phyloP scores from a whole-genome alignment of 208 protist genomes.

The Trypanosoma scelopori region DNA sequence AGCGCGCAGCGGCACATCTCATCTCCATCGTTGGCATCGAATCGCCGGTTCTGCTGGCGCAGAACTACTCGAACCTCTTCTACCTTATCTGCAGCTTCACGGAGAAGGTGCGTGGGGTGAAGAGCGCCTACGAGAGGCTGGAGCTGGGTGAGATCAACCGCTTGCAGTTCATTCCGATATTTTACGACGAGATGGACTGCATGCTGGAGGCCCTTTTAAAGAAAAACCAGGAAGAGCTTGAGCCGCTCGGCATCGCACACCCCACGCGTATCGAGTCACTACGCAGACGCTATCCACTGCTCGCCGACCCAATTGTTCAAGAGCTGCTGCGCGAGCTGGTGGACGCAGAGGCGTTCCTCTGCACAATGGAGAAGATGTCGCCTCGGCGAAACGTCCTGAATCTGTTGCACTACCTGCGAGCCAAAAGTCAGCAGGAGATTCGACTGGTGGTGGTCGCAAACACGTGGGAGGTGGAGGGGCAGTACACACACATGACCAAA shows the following conservation, averaged over 20 bases:
- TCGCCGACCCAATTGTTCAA: constrained; percentile 66
- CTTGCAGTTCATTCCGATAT: constrained; percentile 56
- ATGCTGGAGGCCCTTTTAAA: constrained; percentile 61
- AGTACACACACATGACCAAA: constrained; percentile 71
- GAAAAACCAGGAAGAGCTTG: constrained; percentile 64
- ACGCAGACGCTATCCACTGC: constrained; percentile 59
- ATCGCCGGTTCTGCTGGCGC: constrained; percentile 50
- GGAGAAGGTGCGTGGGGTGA: constrained; percentile 46
- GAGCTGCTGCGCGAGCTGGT: constrained; percentile 58
- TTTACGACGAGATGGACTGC: constrained; percentile 53
- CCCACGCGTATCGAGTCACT: constrained; percentile 49
- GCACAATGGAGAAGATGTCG: constrained; percentile 71
- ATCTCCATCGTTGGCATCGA: constrained; percentile 33
- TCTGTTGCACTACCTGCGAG: constrained; percentile 72
- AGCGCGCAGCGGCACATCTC: constrained; percentile 57
- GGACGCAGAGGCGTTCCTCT: constrained; percentile 70
- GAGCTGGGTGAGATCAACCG: constrained; percentile 77
- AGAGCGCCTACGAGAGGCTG: constrained; percentile 59
- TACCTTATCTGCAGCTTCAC: constrained; percentile 67
- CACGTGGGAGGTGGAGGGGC: constrained; percentile 74
- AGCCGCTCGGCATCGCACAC: constrained; percentile 51
- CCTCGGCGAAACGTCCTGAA: constrained; percentile 82
- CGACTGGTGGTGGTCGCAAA: constrained; percentile 73
- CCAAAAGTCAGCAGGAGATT: constrained; percentile 79
- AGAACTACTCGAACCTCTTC: constrained; percentile 76